Base-by-base conservation (phyloP, 2,329 filamentous ascomycete species). In the Acrocalymma vagum region DNA sequence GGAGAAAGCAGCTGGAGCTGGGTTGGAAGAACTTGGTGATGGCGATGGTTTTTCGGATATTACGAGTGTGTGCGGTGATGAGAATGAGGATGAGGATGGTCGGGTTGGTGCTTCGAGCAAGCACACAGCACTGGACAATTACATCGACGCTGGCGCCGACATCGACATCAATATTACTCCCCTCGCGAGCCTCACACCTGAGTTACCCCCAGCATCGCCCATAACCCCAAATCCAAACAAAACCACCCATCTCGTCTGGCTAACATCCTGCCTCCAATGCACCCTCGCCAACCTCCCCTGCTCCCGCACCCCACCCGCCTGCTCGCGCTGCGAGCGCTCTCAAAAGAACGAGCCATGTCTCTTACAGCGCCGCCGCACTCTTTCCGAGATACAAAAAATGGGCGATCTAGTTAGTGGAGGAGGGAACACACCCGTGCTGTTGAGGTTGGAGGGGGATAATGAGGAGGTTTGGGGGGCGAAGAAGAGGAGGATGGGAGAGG, bases 251-350 rank as follows among this genome's bases (percentile, higher is more conserved):
- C n/a, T n/a, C n/a, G 45, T 63, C 2, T 54, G 31, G 20, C 26
- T 69, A 5, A 56, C 52, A 6, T 65, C 64, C 3, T 69, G 65
- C 14, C 45, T 60, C 0, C 62, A 67, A 42, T 69, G 65, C 45
- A 56, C 45, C 1, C 49, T 60, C 14, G 35, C 46, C 1, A 24
- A 34, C 3, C 50, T 69, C 2, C 54, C 56, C 7, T 69, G 65
- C 39, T 67, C 63, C 0, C 49, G 62, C 17, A 64, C 52, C 1
- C 32, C 45, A 7, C 62, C 65, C 0, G 15, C 35, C 22, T 69
- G 64, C 33, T 50, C 53, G 0, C 61, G 65, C 6, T 68, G 65
- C 37, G 36, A 30, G 6, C 53, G 65, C 3, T 42, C 51, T 5
- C 55, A 47, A 3, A 9, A 37, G 6, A 38, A 28, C 1, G 26